Evolutionary conservation across 2,329 filamentous ascomycete species (phyloP), one percentile per base, ranked within the genome.

Genomic region (Claviceps pusilla): DNA sequence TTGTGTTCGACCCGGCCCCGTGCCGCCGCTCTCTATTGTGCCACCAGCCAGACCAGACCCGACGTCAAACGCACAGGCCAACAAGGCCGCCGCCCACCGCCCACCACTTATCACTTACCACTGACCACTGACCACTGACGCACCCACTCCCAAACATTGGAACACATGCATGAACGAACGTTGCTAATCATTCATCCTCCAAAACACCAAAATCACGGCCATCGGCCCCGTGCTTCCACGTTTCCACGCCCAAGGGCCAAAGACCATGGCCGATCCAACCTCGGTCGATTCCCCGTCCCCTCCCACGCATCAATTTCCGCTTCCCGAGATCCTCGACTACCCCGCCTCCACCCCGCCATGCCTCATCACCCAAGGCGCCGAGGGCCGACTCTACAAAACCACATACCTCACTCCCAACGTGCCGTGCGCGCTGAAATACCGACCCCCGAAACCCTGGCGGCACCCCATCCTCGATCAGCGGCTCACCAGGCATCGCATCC

Each of bases 291-390:
- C 45, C 1, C 6, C 59, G 29, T 19, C 19, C 7, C 61, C 65
- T 52, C 57, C 63, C 52, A 54, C 59, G 29, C 61, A 65, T 51
- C 57, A 61, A 55, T 75, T 75, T 61, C 70, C 75, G 60, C 82
- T 87, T 58, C 84, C 84, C 42, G 69, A 74, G 39, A 77, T 84
- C 60, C 84, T 89, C 69, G 74, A 76, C 56, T 73, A 81, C 72
- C 78, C 79, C 66, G 73, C 78, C 57, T 73, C 80, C 43, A 68
- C 74, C 61, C 69, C 79, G 50, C 82, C 88, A 58, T 69, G 66
- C 50, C 86, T 95, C 64, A 80, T 97, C 62, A 84, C 88, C 55
- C 93, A 97, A 76, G 93, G 93, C 71, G 93, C 93, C 66, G 93
- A 98, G 79, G 90, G 88, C 57, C 88, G 91, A 59, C 81, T 98